Percentiles rank a stretch among this genome's conserved stretches.
Evolutionary conservation across 352 stramenopile genomes (phyloP).

Genomic region (Globisporangium parvum): DNA sequence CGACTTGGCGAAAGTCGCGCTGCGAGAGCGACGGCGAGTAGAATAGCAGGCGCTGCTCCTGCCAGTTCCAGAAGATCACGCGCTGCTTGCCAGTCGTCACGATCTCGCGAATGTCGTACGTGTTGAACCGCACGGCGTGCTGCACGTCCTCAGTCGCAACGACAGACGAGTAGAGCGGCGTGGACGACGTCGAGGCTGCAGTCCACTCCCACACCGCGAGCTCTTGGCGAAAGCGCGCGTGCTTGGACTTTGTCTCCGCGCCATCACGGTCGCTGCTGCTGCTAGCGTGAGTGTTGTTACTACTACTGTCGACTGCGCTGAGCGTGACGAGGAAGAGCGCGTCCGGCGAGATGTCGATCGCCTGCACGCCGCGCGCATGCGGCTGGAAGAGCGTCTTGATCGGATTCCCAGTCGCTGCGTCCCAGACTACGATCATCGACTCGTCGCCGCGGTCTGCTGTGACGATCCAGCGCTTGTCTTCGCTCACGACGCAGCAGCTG

Average conservation of each 20-base stretch:
- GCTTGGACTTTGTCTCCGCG: slow-evolving; percentile 11
- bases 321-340: slow-evolving; percentile 88
- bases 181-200: slow-evolving; percentile 18
- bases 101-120: slow-evolving; percentile 83
- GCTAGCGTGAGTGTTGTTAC: no score
- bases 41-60: slow-evolving; percentile 68
- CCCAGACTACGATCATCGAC: slow-evolving; percentile 92
- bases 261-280: not conserved
- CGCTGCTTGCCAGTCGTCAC: slow-evolving; percentile 81
- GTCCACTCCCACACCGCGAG: slow-evolving; percentile 89
- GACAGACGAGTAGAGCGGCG: slow-evolving; percentile 46
- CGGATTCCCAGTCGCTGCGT: slow-evolving; percentile 69
- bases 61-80: slow-evolving; percentile 90
- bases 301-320: slow-evolving; percentile 31
- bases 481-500: slow-evolving; percentile 81
- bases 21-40: slow-evolving; percentile 82
- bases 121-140: slow-evolving; percentile 86
- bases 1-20: slow-evolving; percentile 71
- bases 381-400: slow-evolving; percentile 90
- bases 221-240: slow-evolving; percentile 60
- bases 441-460: slow-evolving; percentile 84
- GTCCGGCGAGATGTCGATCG: slow-evolving; percentile 87
- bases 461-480: slow-evolving; percentile 92
- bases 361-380: slow-evolving; percentile 69
- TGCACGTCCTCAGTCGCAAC: slow-evolving; percentile 77